Evolutionary conservation across 495 filamentous ascomycete genomes (phyloP), one percentile per base, ranked within the genome.

Genomic region (Tirmania nivea): DNA sequence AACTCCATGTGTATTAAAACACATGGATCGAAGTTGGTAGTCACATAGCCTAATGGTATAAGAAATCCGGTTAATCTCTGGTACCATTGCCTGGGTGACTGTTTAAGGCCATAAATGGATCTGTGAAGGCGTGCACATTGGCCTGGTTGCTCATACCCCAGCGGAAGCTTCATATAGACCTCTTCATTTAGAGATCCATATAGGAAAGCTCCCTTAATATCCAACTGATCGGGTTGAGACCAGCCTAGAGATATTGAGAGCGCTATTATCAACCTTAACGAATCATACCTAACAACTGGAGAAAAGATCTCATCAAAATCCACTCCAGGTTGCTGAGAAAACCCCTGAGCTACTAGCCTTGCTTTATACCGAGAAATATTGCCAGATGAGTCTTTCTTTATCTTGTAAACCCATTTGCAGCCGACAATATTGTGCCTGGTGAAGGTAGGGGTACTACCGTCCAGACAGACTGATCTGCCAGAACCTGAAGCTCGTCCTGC

Each of bases 231-330:
- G 9, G 58, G 48, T 12, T 17, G 39, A 25, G 25, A 25, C 51
- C 21, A 54, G 9, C 52, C 49, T 11, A 52, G 34, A 0, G 34
- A 11, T 0, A 54, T 47, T 12, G 53, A 35, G 11, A 61, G 16
- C 11, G 51, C 55, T 4, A 63, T 36, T 16, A 63, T 14, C 1
- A 59, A 20, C 16, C 52, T 31, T 11, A 56, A 17, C 25, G 55
- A 45, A 34, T 50, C 50, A 14, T 48, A 52, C 20, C 36, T 36
- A 35, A 49, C 56, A 36, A 58, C 54, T 8, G 56, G 53, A 11
- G 56, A 55, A 51, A 65, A 66, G 4, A 58, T 63, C 14, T 66
- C 55, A n/a, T 54, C 47, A 51, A 53, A 66, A 35, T n/a, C n/a
- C n/a, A n/a, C n/a, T n/a, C n/a, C n/a, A n/a, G n/a, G n/a, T n/a